These are phyloP conservation scores for Candida krabiensis DNA, from an alignment of 805 yeast species.

Conservation along the genomic window DNA sequence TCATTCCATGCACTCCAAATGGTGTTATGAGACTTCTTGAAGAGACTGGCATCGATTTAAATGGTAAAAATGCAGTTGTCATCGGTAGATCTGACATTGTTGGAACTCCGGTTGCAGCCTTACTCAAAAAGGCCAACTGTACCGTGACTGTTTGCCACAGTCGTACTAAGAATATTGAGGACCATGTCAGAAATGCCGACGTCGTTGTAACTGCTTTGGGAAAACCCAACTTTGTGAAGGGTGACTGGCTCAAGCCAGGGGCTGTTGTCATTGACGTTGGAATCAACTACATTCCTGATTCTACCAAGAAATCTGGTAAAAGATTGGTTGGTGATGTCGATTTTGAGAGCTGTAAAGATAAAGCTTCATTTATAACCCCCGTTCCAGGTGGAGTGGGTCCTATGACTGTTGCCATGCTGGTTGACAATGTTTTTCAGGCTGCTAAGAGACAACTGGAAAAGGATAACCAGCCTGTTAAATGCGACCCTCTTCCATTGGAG, in stretches of 20 bases:
- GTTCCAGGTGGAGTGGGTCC: constrained; percentile 95
- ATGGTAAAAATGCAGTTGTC: constrained; percentile 77
- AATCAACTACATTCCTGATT: constrained; percentile 70
- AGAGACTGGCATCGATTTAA: constrained; percentile 52
- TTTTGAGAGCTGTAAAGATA: constrained; percentile 51
- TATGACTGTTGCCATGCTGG: constrained; percentile 84
- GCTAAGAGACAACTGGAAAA: constrained; percentile 47
- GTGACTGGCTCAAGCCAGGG: constrained; percentile 70
- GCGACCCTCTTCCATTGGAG: constrained; percentile 56
- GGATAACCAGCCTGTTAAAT: constrained; percentile 34
- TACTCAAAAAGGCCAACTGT: constrained; percentile 69
- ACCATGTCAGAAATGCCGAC: constrained; percentile 60
- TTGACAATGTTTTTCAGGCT: constrained; percentile 68
- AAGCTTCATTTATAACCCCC: constrained; percentile 72
- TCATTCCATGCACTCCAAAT: constrained; percentile 82
- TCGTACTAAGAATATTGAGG: constrained; percentile 50
- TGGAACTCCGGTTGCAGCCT: constrained; percentile 75
- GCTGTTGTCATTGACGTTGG: constrained; percentile 81
- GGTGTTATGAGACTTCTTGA: constrained; percentile 69
- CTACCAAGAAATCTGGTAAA: constrained; percentile 65
- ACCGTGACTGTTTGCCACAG: constrained; percentile 79
- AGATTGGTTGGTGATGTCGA: constrained; percentile 81
- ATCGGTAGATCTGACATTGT: constrained; percentile 86
- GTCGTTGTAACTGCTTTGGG: constrained; percentile 81
- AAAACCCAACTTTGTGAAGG: constrained; percentile 64